These are phyloP conservation scores for Nicotiana tomentosiformis DNA, from an alignment of 257 asterid genomes.

Conservation along the genomic window DNA sequence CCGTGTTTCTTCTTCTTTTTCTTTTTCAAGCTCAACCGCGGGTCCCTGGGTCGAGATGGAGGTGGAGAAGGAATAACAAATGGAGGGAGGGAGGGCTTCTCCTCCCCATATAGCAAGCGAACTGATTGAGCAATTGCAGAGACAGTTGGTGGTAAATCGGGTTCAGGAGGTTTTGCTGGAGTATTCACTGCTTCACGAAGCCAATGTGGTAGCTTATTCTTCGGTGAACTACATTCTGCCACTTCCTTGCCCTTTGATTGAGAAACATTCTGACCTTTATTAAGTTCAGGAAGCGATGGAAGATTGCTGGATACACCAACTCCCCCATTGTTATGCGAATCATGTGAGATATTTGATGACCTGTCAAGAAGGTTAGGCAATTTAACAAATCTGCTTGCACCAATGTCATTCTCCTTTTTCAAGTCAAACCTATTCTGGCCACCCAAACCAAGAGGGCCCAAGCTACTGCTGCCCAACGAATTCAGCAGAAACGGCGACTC, in stretches of 20 bases:
- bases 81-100: conserved; percentile 62
- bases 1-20: conserved; percentile 38
- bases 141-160: conserved; percentile 57
- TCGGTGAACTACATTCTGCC: conserved; percentile 31
- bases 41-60: conserved; percentile 72
- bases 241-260: conserved; percentile 59
- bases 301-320: conserved; percentile 31
- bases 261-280: conserved; percentile 21
- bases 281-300: conserved; percentile 19
- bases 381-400: conserved; percentile 37
- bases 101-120: conserved; percentile 70
- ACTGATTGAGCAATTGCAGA: conserved; percentile 84
- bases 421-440: conserved; percentile 6
- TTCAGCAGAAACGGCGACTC: conserved; percentile 53
- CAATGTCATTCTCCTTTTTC: conserved; percentile 22
- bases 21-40: conserved; percentile 47
- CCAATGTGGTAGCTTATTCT: conserved; percentile 84
- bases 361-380: conserved; percentile 33
- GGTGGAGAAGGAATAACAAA: conserved; percentile 71
- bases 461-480: conserved; percentile 50
- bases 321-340: conserved; percentile 26
- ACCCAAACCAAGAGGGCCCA: conserved; percentile 40
- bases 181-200: conserved; percentile 80
- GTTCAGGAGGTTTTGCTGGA: conserved; percentile 41
- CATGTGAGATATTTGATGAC: conserved; percentile 19